Percentiles rank a stretch among this genome's conserved stretches.
Evolutionary conservation across 2,329 filamentous ascomycete species (phyloP).

Genomic region (Paracoccidioides lutzii): DNA sequence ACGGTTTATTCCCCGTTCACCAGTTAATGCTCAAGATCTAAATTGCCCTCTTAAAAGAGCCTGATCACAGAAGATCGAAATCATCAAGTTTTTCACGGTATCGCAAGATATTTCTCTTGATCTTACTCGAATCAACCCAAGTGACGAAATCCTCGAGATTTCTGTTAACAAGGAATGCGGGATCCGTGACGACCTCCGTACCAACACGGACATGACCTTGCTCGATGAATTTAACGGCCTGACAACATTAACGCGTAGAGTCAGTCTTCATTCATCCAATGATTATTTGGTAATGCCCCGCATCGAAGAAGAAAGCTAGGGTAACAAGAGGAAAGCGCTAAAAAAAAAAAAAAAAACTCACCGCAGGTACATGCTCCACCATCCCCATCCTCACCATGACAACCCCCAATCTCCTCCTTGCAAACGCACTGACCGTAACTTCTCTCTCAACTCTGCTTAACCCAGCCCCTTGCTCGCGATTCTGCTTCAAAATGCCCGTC

Average conservation of each 20-base stretch:
- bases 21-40: not conserved
- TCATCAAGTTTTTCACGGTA: conserved; percentile 93
- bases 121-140: conserved; percentile 92
- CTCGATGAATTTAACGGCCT: conserved; percentile 66
- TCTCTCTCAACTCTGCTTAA: conserved; percentile 64
- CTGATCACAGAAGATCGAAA: conserved; percentile 66
- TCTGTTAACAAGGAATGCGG: conserved; percentile 76
- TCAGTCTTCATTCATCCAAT: not conserved
- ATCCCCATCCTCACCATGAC: conserved; percentile 84
- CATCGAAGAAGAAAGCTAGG: not conserved
- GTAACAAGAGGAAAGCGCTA: conserved; percentile 7
- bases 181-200: conserved; percentile 78
- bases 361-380: conserved; percentile 79
- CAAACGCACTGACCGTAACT: conserved; percentile 81
- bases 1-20: not conserved
- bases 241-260: not conserved
- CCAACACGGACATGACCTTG: conserved; percentile 88
- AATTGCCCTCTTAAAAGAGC: not conserved
- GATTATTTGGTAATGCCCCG: not conserved
- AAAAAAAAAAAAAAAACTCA: conserved; percentile 23
- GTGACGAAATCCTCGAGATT: conserved; percentile 94
- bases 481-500: conserved; percentile 69
- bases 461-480: conserved; percentile 62
- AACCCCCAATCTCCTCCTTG: conserved; percentile 68
- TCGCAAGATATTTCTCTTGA: conserved; percentile 89